A percentile compares a stretch with the other conserved stretches of the same genome.
These are phyloP conservation scores for Ilyonectria destructans DNA, from an alignment of 2,329 filamentous ascomycete genomes.

Conservation along the genomic window DNA sequence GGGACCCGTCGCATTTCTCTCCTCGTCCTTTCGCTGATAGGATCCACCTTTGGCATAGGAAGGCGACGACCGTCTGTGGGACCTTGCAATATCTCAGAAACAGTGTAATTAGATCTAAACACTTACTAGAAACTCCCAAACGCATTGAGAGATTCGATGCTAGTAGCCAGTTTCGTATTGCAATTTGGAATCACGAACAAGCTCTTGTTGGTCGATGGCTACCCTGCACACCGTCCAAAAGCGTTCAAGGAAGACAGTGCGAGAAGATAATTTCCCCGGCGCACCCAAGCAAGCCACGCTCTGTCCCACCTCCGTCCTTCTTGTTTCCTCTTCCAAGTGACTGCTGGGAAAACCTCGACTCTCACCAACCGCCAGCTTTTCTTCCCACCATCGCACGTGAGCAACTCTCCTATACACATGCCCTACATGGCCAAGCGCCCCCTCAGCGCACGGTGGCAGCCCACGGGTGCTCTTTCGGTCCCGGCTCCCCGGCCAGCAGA, in stretches of 20 bases:
- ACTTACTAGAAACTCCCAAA: too few relatives aligned
- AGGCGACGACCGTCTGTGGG: too few relatives aligned
- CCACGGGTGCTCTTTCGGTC: not conserved
- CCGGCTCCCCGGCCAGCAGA: not conserved
- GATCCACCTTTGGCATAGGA: not conserved
- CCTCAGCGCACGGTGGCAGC: conserved; percentile 7
- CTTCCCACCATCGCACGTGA: conserved; percentile 1
- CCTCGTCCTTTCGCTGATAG: too few relatives aligned
- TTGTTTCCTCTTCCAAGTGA: not conserved
- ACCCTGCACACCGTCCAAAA: conserved; percentile 10
- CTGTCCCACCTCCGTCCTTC: conserved; percentile 6
- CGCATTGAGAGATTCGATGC: too few relatives aligned
- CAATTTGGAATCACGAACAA: not conserved
- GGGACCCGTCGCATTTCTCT: not conserved
- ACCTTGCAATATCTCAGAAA: too few relatives aligned
- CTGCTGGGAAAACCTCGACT: not conserved
- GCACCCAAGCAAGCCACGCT: conserved; percentile 3
- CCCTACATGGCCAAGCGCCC: conserved; percentile 13
- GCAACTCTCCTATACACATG: not conserved
- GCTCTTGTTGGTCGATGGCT: not conserved
- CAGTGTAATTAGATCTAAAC: too few relatives aligned
- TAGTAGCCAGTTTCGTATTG: not conserved
- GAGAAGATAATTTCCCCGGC: not conserved
- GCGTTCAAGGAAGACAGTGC: not conserved
- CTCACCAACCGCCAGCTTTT: not conserved